A percentile compares a stretch with the other conserved stretches of the same genome.
Evolutionary conservation across 2,329 filamentous ascomycete genomes (phyloP).

Genomic region (Tolypocladium amazonense): DNA sequence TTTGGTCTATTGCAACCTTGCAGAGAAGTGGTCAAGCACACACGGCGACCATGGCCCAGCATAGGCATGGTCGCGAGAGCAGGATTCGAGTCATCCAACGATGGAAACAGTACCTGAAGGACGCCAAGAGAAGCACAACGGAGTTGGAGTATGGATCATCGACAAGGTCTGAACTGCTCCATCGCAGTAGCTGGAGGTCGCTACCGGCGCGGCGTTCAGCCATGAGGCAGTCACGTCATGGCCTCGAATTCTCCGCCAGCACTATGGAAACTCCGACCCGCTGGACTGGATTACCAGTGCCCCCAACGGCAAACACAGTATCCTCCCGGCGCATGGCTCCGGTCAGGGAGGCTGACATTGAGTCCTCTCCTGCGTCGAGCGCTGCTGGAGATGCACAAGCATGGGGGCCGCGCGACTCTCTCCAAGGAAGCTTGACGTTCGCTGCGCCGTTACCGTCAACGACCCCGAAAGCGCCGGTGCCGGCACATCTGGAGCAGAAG

Average conservation of each 20-base stretch:
- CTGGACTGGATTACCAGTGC: constrained; percentile 30
- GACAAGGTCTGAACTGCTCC: constrained; percentile 3
- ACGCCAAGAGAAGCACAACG: constrained; percentile 4
- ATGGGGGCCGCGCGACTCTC: not conserved
- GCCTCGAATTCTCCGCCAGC: constrained; percentile 9
- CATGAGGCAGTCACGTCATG: constrained; percentile 10
- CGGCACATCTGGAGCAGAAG: constrained; percentile 4
- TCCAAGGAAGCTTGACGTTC: not conserved
- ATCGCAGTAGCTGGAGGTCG: constrained; percentile 15
- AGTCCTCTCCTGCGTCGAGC: constrained; percentile 7
- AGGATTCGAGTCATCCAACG: constrained; percentile 17
- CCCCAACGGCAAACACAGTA: constrained; percentile 19
- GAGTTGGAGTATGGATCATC: constrained; percentile 1
- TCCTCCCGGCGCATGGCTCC: constrained; percentile 17
- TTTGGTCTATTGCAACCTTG: constrained; percentile 25
- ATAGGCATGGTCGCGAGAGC: constrained; percentile 20
- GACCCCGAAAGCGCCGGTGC: constrained; percentile 11
- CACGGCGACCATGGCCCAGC: constrained; percentile 20
- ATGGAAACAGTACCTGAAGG: constrained; percentile 17
- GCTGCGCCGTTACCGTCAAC: constrained; percentile 6
- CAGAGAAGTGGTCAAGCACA: constrained; percentile 26
- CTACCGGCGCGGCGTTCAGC: constrained; percentile 13
- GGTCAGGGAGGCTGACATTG: constrained; percentile 19
- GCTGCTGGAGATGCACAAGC: not conserved
- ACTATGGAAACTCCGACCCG: constrained; percentile 33